Base-by-base conservation (phyloP, 306 rosid species). In the Alnus rubra region DNA sequence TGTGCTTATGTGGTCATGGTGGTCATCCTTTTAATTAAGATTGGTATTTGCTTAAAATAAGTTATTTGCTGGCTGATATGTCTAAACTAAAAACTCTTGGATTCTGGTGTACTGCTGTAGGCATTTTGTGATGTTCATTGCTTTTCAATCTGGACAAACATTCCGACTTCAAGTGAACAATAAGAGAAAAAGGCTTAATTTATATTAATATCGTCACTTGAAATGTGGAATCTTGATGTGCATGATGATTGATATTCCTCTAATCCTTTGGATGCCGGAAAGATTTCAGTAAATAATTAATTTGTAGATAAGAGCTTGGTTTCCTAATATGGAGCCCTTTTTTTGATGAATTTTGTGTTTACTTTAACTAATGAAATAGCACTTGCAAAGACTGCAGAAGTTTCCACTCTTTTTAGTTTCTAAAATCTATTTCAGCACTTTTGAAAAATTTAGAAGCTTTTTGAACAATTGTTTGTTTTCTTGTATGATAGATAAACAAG, bases 401-500 rank as follows among this genome's bases (percentile, higher is more conserved):
- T 14, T 37, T 18, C 12, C 49, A 2, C 30, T 42, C 5, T n/a
- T 68, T 44, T 23, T 18, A 16, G 13, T 68, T 5, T 37, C 14
- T 18, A 37, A 13, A 7, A 37, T 35, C 39, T 18, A 67, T 67
- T 7, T 33, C 2, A 2, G 28, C 13, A 7, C 23, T 49, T 49
- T 3, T 68, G 51, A 9, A 68, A 44, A 37, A 65, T 39, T 37
- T 19, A 35, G 70, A 64, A 0, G 59, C 73, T 81, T 35, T 70
- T 75, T 67, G 52, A 73, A 59, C 77, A 75, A 74, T 18, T 37
- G 19, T 31, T 60, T 72, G 45, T 73, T 77, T 51, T 69, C 67
- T 77, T 74, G 12, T 72, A 45, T 82, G 76, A 18, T 71, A 93
- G 99, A 87, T 86, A 91, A 89, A 72, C 99, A 91, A 83, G 98